These are phyloP conservation scores for Ceratocystis lukuohia DNA, from an alignment of 2,329 filamentous ascomycete species.

Conservation along the genomic window DNA sequence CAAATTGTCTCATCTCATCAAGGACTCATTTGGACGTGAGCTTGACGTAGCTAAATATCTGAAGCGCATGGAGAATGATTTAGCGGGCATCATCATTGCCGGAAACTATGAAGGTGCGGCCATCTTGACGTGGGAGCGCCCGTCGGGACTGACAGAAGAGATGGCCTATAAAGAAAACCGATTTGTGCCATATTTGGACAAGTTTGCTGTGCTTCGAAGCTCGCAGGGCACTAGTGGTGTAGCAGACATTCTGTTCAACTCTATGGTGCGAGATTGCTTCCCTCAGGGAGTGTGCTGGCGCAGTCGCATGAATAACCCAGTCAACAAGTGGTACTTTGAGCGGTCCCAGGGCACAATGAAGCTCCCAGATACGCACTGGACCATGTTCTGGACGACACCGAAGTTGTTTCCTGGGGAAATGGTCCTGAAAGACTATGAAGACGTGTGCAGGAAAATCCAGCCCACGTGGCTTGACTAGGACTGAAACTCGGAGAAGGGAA, in stretches of 20 bases:
- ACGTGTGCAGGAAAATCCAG: conserved; percentile 52
- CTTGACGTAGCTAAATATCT: conserved; percentile 78
- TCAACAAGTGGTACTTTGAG: conserved; percentile 99
- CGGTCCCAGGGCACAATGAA: conserved; percentile 72
- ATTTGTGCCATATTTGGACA: conserved; percentile 87
- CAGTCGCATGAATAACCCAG: conserved; percentile 77
- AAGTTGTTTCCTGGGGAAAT: conserved; percentile 43
- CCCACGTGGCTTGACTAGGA: conserved; percentile 47
- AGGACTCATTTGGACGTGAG: conserved; percentile 80
- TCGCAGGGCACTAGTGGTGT: conserved; percentile 85
- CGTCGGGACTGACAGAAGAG: conserved; percentile 44
- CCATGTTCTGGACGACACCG: conserved; percentile 94
- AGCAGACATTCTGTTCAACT: conserved; percentile 90
- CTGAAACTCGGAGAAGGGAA: not conserved
- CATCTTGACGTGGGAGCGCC: conserved; percentile 85
- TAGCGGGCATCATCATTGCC: conserved; percentile 87
- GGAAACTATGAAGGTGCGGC: conserved; percentile 95
- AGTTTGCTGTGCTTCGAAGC: conserved; percentile 83
- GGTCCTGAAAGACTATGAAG: conserved; percentile 55
- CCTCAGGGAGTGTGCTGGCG: conserved; percentile 85
- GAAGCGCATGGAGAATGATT: conserved; percentile 59
- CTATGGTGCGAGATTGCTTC: conserved; percentile 83
- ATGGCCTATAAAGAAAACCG: conserved; percentile 42
- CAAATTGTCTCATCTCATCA: conserved; percentile 72
- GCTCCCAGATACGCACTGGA: conserved; percentile 72